Evolutionary conservation across 805 yeast genomes (phyloP), one percentile per base, ranked within the genome.

Genomic region (Dipodascus geniculatus): DNA sequence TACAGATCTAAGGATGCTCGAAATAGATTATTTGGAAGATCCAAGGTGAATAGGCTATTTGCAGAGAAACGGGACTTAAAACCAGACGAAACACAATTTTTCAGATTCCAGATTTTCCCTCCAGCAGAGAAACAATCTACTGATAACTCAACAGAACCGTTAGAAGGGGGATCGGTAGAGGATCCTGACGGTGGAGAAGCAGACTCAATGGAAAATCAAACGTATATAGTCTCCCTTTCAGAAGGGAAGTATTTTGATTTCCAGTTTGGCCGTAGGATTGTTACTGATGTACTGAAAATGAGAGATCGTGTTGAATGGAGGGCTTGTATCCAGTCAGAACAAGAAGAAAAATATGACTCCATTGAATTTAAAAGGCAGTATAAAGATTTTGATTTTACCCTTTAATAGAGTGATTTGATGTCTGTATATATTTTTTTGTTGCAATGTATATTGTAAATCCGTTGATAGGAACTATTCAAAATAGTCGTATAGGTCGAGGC

Each of bases 191-290:
- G 8, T 38, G 54, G 50, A 14, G 31, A 47, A 3, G 49, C 57
- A n/a, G 62, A 60, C 3, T 65, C 66, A 20, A 75, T 73, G 2
- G 59, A 61, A 23, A 50, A 33, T n/a, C 59, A 57, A 31, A 61
- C 56, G 38, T 57, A 63, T 49, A 59, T 57, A 19, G 54, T 64
- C 14, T 54, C 51, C n/a, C 54, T 66, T 6, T 53, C 55, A 2
- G 61, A 56, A 11, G 56, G 48, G n/a, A 38, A 48, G 24, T 51
- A 48, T 33, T 68, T 88, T 6, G 96, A 90, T 65, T 67, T 87
- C 14, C 96, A 87, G 60, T 86, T 90, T 61, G 95, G 96, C 1
- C 73, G 97, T 64, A 75, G 88, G 61, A 89, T 85, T 0, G 61
- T 87, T 24, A 90, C 96, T 0, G 73, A 74, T 57, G 67, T 83